Conservation (phyloP, 164 flowering plant species). For the Macadamia integrifolia region DNA sequence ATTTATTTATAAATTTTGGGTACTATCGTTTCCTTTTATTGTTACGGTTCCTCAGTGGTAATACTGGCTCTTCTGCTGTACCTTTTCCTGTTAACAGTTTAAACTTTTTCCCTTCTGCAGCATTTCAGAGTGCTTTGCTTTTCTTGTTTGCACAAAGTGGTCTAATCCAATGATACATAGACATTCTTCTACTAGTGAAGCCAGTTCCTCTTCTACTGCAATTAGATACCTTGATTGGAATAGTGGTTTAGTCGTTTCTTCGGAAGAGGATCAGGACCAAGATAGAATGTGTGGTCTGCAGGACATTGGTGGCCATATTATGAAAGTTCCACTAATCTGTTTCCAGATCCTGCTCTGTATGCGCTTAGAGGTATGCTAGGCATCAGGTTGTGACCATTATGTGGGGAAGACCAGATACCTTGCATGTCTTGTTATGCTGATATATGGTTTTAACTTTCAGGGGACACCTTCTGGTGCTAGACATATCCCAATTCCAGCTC, state of each 20-base stretch:
- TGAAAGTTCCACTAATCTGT: constrained; percentile 71
- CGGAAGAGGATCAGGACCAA: constrained; percentile 54
- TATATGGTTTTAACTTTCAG: constrained; percentile 32
- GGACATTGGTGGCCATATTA: constrained; percentile 88
- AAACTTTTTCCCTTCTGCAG: constrained; percentile 28
- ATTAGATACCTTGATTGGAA: constrained; percentile 68
- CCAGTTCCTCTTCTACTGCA: constrained; percentile 45
- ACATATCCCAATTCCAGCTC: constrained; percentile 42
- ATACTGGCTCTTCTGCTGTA: not conserved
- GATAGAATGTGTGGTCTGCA: constrained; percentile 53
- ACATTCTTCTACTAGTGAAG: constrained; percentile 34
- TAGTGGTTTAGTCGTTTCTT: constrained; percentile 53
- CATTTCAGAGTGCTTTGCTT: constrained; percentile 91
- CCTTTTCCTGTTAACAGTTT: constrained; percentile 1
- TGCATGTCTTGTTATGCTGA: not conserved
- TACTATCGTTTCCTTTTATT: constrained; percentile 18
- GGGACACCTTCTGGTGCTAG: constrained; percentile 69
- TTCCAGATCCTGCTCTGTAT: constrained; percentile 84
- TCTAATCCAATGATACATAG: constrained; percentile 81
- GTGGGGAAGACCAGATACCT: not conserved
- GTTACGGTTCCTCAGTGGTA: not conserved
- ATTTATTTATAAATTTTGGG: constrained; percentile 86
- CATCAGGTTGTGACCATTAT: not conserved
- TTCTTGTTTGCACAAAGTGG: constrained; percentile 95
- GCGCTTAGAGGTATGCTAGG: constrained; percentile 66